phyloP scores from a whole-genome alignment of 169 alveolate species.

The Neospora caninum region DNA sequence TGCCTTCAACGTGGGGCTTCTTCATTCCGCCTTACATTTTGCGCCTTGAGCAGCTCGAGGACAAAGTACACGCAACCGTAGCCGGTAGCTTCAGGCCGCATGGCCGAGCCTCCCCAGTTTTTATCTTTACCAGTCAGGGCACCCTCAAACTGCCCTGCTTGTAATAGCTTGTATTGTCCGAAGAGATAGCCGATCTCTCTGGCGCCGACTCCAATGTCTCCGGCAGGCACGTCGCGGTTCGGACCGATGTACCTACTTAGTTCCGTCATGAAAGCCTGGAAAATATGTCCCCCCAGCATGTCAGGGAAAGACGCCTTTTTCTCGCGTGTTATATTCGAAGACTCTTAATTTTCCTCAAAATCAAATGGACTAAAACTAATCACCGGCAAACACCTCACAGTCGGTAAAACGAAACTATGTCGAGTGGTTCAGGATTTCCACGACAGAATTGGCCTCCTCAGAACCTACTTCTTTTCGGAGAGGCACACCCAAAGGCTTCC shows the following conservation, averaged over 20 bases:
- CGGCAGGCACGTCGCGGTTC: constrained; percentile 88
- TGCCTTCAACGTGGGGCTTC: too few species aligned
- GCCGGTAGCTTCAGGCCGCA: constrained; percentile 90
- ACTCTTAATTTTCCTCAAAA: too few species aligned
- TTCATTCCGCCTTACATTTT: not conserved
- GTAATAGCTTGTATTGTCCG: constrained; percentile 84
- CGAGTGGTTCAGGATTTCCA: too few species aligned
- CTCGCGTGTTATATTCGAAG: too few species aligned
- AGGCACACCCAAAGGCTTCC: too few species aligned
- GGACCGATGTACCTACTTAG: constrained; percentile 84
- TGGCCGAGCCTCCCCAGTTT: constrained; percentile 86
- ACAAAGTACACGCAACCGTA: constrained; percentile 87
- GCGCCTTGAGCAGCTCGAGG: constrained; percentile 56
- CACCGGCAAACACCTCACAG: too few species aligned
- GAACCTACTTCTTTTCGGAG: too few species aligned
- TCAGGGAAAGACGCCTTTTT: not conserved
- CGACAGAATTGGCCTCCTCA: too few species aligned
- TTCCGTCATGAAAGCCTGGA: constrained; percentile 68
- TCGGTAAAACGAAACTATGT: too few species aligned
- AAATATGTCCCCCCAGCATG: not conserved
- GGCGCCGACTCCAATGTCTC: constrained; percentile 90
- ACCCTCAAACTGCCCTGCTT: constrained; percentile 70
- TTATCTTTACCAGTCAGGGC: constrained; percentile 86
- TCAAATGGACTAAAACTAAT: too few species aligned
- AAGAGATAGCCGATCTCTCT: constrained; percentile 87